Evolutionary conservation across 148 eudicot genomes (phyloP).

Genomic region (Mesembryanthemum crystallinum): DNA sequence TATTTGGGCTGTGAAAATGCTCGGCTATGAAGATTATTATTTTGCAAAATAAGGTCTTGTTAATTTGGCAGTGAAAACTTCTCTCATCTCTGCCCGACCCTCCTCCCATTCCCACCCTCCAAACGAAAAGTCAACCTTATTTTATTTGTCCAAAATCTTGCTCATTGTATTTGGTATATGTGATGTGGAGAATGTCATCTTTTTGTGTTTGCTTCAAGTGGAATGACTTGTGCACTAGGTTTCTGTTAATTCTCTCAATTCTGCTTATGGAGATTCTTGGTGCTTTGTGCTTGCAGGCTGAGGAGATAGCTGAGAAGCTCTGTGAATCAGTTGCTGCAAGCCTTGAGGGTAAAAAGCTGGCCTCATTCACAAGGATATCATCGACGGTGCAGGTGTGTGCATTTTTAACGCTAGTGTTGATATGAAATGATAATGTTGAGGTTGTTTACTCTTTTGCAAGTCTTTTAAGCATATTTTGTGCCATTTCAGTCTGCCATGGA

Average conservation of each 20-base stretch:
- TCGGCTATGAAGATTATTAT: too few relatives aligned
- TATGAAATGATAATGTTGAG: constrained; percentile 4
- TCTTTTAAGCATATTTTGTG: not conserved
- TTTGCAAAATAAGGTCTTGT: too few relatives aligned
- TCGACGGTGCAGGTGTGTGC: constrained; percentile 75
- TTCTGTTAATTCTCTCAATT: not conserved
- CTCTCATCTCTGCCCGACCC: too few relatives aligned
- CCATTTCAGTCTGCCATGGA: constrained; percentile 83
- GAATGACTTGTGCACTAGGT: not conserved
- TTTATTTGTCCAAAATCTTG: not conserved
- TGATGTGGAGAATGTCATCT: not conserved
- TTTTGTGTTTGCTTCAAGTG: not conserved
- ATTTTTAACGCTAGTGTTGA: not conserved
- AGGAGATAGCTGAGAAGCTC: constrained; percentile 94
- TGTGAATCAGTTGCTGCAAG: constrained; percentile 94
- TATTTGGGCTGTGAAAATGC: too few relatives aligned
- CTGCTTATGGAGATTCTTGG: not conserved
- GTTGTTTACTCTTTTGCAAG: not conserved
- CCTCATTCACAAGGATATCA: constrained; percentile 81
- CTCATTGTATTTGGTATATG: too few relatives aligned
- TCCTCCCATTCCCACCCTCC: too few relatives aligned
- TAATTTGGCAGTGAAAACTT: too few relatives aligned
- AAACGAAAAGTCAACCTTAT: not conserved
- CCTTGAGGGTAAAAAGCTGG: constrained; percentile 86
- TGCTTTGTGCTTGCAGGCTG: constrained; percentile 57